Base-by-base conservation (phyloP, 768 basidiomycete species). In the Lactifluus pinguis region DNA sequence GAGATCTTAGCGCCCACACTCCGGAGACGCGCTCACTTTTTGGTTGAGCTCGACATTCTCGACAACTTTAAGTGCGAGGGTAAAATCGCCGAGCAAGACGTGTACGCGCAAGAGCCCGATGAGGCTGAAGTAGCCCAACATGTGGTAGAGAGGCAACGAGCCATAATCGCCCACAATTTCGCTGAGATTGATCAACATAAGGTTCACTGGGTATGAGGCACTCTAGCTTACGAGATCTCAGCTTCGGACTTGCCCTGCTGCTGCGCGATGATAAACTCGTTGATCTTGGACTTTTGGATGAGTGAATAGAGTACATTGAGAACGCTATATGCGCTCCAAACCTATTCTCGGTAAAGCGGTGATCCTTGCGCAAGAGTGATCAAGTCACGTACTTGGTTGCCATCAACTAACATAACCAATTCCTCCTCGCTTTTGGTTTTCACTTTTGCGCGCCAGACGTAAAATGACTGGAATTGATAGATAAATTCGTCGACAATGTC, bases 251-350 rank as follows among this genome's bases (percentile, higher is more conserved):
- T 89, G 29, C 92, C 90, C 65, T 85, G 79, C 68, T 89, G 83
- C 60, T 86, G 82, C 7, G 95, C 95, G 61, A 77, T 71, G 61
- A 99, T 85, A 74, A 94, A 91, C 72, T 98, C 94, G 73, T 95
- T 93, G 74, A 94, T 90, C 72, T 86, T 86, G 6, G 89, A 92
- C 74, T 98, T 98, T 81, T 98, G 95, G 65, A 99, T 95, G 67
- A 99, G 81, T 19, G 94, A 98, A 77, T 99, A 99, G 30, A 99
- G 80, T 42, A 99, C 95, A 75, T 99, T 98, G 68, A 99, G 81
- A 30, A 98, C 95, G 64, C 90, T 94, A 77, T 99, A 99, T 53
- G 93, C 95, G 68, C 89, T 93, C 97, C 97, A 99, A 59, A 95
- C 87, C 83, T 94, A 66, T 19, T 49, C 64, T 38, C n/a, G 15